Percentiles rank a stretch among this genome's conserved stretches.
Conservation (phyloP, 768 basidiomycete genomes). For the Arthromyces matolae region DNA sequence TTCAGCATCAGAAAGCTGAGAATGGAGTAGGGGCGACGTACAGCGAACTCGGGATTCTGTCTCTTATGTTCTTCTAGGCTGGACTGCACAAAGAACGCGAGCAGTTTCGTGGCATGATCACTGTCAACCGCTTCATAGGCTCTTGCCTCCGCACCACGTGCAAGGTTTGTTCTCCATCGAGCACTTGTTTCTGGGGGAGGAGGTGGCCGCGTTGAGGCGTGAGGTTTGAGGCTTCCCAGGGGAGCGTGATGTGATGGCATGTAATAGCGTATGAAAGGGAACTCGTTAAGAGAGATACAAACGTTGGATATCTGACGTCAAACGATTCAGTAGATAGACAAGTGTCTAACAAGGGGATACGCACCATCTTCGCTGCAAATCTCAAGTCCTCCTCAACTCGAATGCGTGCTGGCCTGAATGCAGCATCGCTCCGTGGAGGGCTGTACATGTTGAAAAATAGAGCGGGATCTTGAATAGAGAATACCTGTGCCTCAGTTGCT, state of each 20-base stretch:
- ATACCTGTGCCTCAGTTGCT: slow-evolving; percentile 87
- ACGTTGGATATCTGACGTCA: slow-evolving; percentile 72
- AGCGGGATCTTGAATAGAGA: slow-evolving; percentile 73
- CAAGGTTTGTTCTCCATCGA: slow-evolving; percentile 81
- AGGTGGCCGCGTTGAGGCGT: slow-evolving; percentile 59
- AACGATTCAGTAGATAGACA: too few species aligned
- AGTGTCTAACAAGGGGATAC: too few species aligned
- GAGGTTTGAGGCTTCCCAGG: slow-evolving; percentile 76
- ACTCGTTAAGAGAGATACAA: slow-evolving; percentile 87
- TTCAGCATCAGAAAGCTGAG: background rate
- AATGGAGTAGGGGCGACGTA: slow-evolving; percentile 35
- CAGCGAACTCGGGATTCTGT: slow-evolving; percentile 82
- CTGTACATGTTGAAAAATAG: slow-evolving; percentile 89
- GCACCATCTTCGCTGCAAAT: slow-evolving; percentile 67
- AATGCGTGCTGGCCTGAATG: slow-evolving; percentile 61
- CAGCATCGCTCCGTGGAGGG: slow-evolving; percentile 70
- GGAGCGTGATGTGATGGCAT: slow-evolving; percentile 78
- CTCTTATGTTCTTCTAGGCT: slow-evolving; percentile 86
- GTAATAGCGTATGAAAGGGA: slow-evolving; percentile 92
- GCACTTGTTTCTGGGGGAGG: slow-evolving; percentile 59
- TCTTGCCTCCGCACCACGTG: slow-evolving; percentile 65
- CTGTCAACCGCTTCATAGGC: slow-evolving; percentile 66
- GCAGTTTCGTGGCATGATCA: slow-evolving; percentile 74
- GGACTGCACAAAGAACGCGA: slow-evolving; percentile 83
- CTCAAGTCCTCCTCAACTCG: slow-evolving; percentile 86